Evolutionary conservation across 805 yeast species (phyloP).

Genomic region (Cyberlindnera saturnus): DNA sequence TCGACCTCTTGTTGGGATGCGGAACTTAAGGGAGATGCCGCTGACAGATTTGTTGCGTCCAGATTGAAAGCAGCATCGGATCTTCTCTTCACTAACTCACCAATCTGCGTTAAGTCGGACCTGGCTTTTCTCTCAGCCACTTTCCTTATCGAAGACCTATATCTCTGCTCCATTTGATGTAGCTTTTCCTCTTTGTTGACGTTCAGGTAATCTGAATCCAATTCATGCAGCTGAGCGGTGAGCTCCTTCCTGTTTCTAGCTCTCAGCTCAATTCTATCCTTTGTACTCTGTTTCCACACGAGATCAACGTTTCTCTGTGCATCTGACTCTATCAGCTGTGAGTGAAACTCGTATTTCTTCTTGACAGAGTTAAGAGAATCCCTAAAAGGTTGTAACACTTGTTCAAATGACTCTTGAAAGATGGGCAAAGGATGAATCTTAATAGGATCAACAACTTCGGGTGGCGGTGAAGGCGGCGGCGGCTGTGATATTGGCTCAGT

Average conservation of each 20-base stretch:
- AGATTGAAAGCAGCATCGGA: neutral
- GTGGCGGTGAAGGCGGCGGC: slow-evolving; percentile 10
- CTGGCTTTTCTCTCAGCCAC: slow-evolving; percentile 16
- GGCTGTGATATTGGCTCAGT: neutral
- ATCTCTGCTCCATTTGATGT: slow-evolving; percentile 8
- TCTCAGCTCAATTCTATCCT: slow-evolving; percentile 13
- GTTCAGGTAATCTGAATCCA: slow-evolving; percentile 16
- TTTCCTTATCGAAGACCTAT: slow-evolving; percentile 12
- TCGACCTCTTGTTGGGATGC: slow-evolving; percentile 15
- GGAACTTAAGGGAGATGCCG: slow-evolving; percentile 5
- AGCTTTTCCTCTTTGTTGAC: slow-evolving; percentile 6
- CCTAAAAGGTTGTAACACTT: slow-evolving; percentile 12
- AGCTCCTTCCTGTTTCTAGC: slow-evolving; percentile 3
- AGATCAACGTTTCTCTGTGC: slow-evolving; percentile 12
- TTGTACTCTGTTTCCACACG: slow-evolving; percentile 20
- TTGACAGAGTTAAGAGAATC: slow-evolving; percentile 7
- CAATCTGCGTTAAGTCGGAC: slow-evolving; percentile 9
- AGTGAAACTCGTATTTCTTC: slow-evolving; percentile 14
- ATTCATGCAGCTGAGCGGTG: neutral
- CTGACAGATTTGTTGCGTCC: neutral
- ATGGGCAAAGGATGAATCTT: slow-evolving; percentile 12
- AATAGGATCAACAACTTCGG: slow-evolving; percentile 11
- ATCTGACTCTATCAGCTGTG: slow-evolving; percentile 14
- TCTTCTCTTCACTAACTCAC: slow-evolving; percentile 6
- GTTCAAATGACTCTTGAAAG: slow-evolving; percentile 19